Evolutionary conservation across 129 eudicot genomes (phyloP), one percentile per base, ranked within the genome.

Genomic region (Pulicaria dysenterica): DNA sequence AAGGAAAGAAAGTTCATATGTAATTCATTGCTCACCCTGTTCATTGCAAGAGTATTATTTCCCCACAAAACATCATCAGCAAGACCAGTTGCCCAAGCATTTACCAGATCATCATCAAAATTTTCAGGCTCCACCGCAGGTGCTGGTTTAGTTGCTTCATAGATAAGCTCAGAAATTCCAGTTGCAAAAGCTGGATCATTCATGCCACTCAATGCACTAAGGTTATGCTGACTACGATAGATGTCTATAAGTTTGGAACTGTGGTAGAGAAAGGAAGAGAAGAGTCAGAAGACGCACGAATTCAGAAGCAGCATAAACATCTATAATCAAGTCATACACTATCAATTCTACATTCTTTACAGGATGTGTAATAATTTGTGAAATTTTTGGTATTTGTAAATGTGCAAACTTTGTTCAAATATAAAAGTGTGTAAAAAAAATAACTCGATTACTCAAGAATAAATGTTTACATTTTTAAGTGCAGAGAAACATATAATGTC

Each of bases 61-160:
- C 88, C 92, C 86, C 82, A 74, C 67, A 84, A 77, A 45, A 84
- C 91, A 78, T 86, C 92, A 78, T 91, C 95, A 48, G 89, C 97
- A 57, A 91, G 97, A 69, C 74, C 87, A 46, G 97, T 53, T 48
- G 97, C 97, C 97, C 97, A 91, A 72, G 88, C 90, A 80, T 91
- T 91, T 8, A 91, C 97, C 37, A 91, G 90, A 79, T 91, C 97
- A 76, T 91, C 90, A 67, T 91, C 97, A 67, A 91, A 82, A 58
- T 63, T 67, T 69, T 85, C 95, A 68, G 91, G 77, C 76, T 88
- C 89, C 55, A 7, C 34, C 16, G 61, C 61, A 64, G 85, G 72
- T 69, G 82, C 61, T 61, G 81, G 74, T 69, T 88, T 85, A 58
- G 86, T 72, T 60, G 85, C 73, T 88, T 91, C 95, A 70, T 88